Base-by-base conservation (phyloP, 805 yeast genomes). In the Kazachstania psychrophila region DNA sequence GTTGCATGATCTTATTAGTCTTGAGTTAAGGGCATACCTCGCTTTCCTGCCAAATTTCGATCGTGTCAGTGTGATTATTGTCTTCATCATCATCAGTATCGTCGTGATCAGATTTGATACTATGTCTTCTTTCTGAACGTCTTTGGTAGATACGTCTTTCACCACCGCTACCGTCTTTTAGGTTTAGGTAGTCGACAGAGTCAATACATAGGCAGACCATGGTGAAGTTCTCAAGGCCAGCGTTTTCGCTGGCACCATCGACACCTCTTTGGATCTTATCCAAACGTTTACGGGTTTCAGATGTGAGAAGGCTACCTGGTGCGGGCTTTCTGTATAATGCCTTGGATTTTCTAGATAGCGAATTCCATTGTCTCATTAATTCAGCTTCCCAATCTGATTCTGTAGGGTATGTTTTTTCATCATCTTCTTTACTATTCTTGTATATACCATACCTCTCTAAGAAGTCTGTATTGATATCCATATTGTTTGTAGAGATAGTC, bases 251-350 rank as follows among this genome's bases (percentile, higher is more conserved):
- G 30, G 73, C 69, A 6, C 94, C 94, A 58, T 85, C 94, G 13
- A 85, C 94, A 10, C 94, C 89, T 47, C 94, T 69, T 33, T 72
- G 67, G 32, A 85, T 78, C 36, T 82, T 73, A 57, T 85, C 94
- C 30, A 85, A 59, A 38, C 66, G 55, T 46, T 73, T 73, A 25
- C 66, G 65, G 39, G 73, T 73, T 28, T 74, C 77, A 6, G 65
- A 65, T 9, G 73, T 71, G 52, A 85, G 51, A 16, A 63, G 60
- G 2, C 75, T 61, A n/a, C 79, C 79, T 2, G 94, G 94, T 1
- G 68, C 60, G 0, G 95, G 95, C 45, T 76, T 78, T 38, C 81
- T 71, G 59, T 80, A 85, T 18, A 78, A 68, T 31, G 77, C 71
- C 54, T 75, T 79, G 52, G 80, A 63, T 4, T 61, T 57, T 40